Evolutionary conservation across 2,329 filamentous ascomycete genomes (phyloP).

Genomic region (Microsporum audouinii): DNA sequence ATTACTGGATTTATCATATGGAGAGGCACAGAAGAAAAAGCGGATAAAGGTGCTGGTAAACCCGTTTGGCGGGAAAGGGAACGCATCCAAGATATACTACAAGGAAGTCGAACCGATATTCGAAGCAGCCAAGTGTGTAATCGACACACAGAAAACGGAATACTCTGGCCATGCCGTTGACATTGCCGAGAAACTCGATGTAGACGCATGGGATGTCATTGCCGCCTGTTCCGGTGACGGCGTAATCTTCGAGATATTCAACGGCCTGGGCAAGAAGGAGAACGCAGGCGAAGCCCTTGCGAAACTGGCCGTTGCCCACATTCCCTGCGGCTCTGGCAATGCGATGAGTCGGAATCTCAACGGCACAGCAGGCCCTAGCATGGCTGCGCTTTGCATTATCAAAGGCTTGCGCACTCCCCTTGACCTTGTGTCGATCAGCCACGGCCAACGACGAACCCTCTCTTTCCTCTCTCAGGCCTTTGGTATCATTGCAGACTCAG

Average conservation of each 20-base stretch:
- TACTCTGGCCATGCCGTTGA: constrained; percentile 66
- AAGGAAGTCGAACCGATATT: constrained; percentile 71
- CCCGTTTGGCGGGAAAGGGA: constrained; percentile 75
- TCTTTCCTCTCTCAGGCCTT: constrained; percentile 87
- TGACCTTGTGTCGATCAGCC: constrained; percentile 79
- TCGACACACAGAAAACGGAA: constrained; percentile 63
- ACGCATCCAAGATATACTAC: constrained; percentile 61
- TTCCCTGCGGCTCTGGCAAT: constrained; percentile 90
- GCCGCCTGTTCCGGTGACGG: constrained; percentile 88
- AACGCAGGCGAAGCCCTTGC: constrained; percentile 65
- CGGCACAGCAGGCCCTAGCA: constrained; percentile 61
- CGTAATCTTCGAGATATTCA: constrained; percentile 85
- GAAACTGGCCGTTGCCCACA: constrained; percentile 69
- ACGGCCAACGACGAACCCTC: constrained; percentile 59
- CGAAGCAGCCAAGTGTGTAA: constrained; percentile 62
- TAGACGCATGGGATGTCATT: constrained; percentile 71
- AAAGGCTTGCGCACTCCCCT: constrained; percentile 78
- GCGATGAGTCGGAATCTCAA: constrained; percentile 84
- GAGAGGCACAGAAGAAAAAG: constrained; percentile 54
- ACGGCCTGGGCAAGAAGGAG: constrained; percentile 65
- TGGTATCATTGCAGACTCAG: constrained; percentile 79
- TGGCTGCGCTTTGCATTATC: constrained; percentile 71
- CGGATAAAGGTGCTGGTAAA: constrained; percentile 84
- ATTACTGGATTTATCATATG: constrained; percentile 62
- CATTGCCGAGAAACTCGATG: constrained; percentile 62